phyloP scores from a whole-genome alignment of 2,329 filamentous ascomycete species.

The Colletotrichum cereale region DNA sequence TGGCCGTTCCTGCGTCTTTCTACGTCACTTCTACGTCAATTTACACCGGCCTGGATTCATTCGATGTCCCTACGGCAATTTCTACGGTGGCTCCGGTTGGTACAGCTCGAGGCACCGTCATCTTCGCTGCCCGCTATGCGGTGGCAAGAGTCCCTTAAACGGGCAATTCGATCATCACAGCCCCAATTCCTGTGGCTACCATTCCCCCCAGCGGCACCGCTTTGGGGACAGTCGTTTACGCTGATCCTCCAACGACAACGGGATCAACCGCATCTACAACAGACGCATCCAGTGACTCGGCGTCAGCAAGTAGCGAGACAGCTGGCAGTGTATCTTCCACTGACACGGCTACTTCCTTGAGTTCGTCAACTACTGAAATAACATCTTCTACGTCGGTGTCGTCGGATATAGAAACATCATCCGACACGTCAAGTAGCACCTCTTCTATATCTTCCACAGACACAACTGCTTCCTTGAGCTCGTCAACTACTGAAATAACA shows the following conservation, averaged over 20 bases:
- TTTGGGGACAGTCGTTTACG: constrained; percentile 29
- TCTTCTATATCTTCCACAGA: not conserved
- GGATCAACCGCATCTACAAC: not conserved
- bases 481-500: not conserved
- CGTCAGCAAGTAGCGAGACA: not conserved
- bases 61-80: not conserved
- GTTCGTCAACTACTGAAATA: not conserved
- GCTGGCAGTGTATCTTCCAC: not conserved
- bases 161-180: constrained; percentile 3
- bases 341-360: not conserved
- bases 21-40: constrained; percentile 11
- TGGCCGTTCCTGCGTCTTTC: constrained; percentile 8
- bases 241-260: not conserved
- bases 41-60: not conserved
- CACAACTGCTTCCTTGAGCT: not conserved
- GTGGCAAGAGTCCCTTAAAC: constrained; percentile 11
- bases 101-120: constrained; percentile 1
- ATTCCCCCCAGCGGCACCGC: constrained; percentile 23
- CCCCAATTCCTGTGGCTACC: constrained; percentile 23
- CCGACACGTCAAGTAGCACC: not conserved
- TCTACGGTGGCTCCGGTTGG: constrained; percentile 10
- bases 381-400: not conserved
- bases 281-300: not conserved
- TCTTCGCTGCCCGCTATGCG: constrained; percentile 10
- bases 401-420: not conserved